phyloP scores from a whole-genome alignment of 306 rosid species.

The Lotus japonicus region DNA sequence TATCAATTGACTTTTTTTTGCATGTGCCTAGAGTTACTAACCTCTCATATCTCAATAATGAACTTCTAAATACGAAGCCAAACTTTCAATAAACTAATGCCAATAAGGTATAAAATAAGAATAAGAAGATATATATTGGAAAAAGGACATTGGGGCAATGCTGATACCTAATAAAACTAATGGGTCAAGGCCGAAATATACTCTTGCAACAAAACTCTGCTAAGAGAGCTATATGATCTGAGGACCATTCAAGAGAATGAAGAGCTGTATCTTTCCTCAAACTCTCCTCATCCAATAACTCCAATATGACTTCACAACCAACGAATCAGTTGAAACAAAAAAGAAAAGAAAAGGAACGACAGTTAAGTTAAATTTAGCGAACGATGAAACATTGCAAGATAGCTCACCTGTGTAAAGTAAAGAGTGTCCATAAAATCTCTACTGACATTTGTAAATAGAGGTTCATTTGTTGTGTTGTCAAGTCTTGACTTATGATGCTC shows the following conservation, averaged over 20 bases:
- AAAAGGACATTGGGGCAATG: background rate
- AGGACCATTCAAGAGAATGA: conserved; percentile 99
- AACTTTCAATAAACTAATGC: background rate
- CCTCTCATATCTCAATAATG: background rate
- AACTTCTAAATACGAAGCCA: background rate
- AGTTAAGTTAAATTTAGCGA: too few species aligned
- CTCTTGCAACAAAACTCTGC: conserved; percentile 92
- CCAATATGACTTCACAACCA: too few species aligned
- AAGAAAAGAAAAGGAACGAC: too few species aligned
- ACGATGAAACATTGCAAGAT: too few species aligned
- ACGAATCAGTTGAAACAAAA: too few species aligned
- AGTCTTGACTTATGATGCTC: too few species aligned
- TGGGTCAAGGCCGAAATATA: conserved; percentile 74
- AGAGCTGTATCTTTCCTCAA: conserved; percentile 97
- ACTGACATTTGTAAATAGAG: too few species aligned
- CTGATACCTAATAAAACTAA: conserved; percentile 38
- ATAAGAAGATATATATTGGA: background rate
- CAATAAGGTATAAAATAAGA: background rate
- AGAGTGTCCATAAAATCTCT: too few species aligned
- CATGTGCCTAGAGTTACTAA: background rate
- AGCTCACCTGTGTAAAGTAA: too few species aligned
- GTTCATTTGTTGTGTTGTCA: too few species aligned
- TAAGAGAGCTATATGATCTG: conserved; percentile 93
- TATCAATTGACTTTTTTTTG: background rate
- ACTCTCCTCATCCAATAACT: too few species aligned